phyloP scores from a whole-genome alignment of 768 basidiomycete genomes.

The Leccinum arenicola region DNA sequence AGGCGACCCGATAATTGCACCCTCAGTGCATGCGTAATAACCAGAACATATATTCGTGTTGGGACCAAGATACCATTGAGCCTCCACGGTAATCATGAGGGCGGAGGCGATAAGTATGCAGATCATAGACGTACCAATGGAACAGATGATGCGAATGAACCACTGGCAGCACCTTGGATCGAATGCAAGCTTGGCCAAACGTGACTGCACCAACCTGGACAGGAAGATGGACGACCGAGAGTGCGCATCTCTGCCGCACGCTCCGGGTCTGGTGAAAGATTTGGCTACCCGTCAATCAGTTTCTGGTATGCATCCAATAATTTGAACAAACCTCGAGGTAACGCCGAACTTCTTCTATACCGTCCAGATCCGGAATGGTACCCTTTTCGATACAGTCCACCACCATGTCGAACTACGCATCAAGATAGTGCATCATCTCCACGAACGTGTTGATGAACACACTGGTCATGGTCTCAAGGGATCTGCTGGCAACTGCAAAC shows the following conservation, averaged over 20 bases:
- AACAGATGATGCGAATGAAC: constrained; percentile 11
- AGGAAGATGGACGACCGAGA: constrained; percentile 14
- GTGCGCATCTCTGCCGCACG: constrained; percentile 9
- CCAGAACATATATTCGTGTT: neutral
- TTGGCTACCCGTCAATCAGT: neutral
- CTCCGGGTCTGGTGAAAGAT: constrained; percentile 5
- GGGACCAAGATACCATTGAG: constrained; percentile 13
- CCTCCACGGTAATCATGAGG: constrained; percentile 3
- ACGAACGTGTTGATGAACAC: constrained; percentile 11
- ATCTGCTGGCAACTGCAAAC: neutral
- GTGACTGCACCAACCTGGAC: constrained; percentile 12
- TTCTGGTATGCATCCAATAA: neutral
- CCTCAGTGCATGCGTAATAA: constrained; percentile 8
- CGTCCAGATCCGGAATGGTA: constrained; percentile 9
- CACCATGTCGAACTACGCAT: constrained; percentile 8
- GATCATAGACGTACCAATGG: constrained; percentile 6
- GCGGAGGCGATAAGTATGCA: too few relatives aligned
- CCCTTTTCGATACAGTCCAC: constrained; percentile 14
- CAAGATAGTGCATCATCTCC: constrained; percentile 11
- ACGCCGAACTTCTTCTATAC: neutral
- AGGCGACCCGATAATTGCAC: constrained; percentile 1
- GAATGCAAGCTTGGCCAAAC: constrained; percentile 14
- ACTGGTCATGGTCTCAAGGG: constrained; percentile 3
- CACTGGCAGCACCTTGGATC: constrained; percentile 7
- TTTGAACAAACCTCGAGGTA: neutral